phyloP scores from a whole-genome alignment of 768 basidiomycete species.

The Suillus cothurnatus region DNA sequence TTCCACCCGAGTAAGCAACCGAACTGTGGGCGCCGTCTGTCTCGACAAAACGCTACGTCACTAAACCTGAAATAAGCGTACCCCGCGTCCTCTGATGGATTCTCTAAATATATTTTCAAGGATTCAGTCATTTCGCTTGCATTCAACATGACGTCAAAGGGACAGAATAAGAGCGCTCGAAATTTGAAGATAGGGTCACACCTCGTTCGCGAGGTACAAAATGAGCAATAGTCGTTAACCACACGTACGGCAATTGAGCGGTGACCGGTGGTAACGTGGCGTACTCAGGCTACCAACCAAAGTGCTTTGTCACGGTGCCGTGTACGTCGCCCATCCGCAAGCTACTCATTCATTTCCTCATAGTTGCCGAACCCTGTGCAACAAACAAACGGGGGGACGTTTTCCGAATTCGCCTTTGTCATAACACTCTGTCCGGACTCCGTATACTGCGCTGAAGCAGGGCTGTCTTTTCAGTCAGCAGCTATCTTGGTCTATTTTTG shows the following conservation, averaged over 20 bases:
- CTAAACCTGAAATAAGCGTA: slow-evolving; percentile 7
- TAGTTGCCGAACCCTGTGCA: slow-evolving; percentile 18
- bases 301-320: slow-evolving; percentile 10
- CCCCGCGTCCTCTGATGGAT: slow-evolving; percentile 16
- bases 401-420: slow-evolving; percentile 18
- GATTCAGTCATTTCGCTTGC: slow-evolving; percentile 11
- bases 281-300: slow-evolving; percentile 13
- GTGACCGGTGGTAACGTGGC: slow-evolving; percentile 20
- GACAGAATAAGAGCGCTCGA: neutral
- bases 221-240: slow-evolving; percentile 7
- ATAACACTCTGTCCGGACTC: slow-evolving; percentile 17
- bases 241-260: slow-evolving; percentile 13
- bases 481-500: slow-evolving; percentile 15
- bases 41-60: slow-evolving; percentile 11
- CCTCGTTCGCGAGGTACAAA: slow-evolving; percentile 14
- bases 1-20: slow-evolving; percentile 4
- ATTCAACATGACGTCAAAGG: slow-evolving; percentile 8
- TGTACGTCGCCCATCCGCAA: slow-evolving; percentile 17
- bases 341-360: slow-evolving; percentile 21
- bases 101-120: slow-evolving; percentile 9
- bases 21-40: slow-evolving; percentile 12
- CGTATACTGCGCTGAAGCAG: slow-evolving; percentile 11
- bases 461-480: slow-evolving; percentile 14
- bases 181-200: neutral
- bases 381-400: slow-evolving; percentile 20